Evolutionary conservation across 106 monocot genomes (phyloP), one percentile per base, ranked within the genome.

Genomic region (Dioscorea zingiberensis): DNA sequence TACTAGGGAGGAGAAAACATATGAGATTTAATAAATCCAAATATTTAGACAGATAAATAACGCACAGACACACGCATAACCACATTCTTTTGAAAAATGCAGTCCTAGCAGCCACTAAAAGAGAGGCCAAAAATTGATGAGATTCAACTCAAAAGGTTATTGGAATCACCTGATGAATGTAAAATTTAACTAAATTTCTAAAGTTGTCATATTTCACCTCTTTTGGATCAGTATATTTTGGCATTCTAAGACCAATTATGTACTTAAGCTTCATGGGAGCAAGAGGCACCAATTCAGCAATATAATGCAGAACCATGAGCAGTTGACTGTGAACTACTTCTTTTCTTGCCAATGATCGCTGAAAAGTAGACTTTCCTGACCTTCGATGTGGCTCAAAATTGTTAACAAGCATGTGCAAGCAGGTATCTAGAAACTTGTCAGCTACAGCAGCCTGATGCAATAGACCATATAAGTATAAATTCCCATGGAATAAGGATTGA

Each of bases 351-450:
- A 78, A 79, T 54, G 38, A 49, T 64, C 69, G 21, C 12, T 68
- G 59, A n/a, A 16, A 62, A 3, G 62, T 64, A 44, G 32, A 64
- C 21, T 54, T 44, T 26, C 60, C 28, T 2, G 69, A 18, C 29
- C 66, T 69, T 23, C 26, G 44, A 22, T 85, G 79, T 25, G 84
- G 79, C 32, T 29, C 30, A 57, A 89, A 79, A 54, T 89, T 89
- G 57, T 27, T 62, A 27, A 89, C 85, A 28, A 89, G 79, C 85
- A 89, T 82, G 44, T 85, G 62, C 75, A 89, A 82, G 66, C 89
- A 79, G 24, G 60, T 66, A 24, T 79, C 76, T 9, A 84, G 68
- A 69, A 60, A 89, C 61, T 82, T 79, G 76, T 85, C 85, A 23
- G 88, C 78, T 44, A 82, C 73, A 25, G 74, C 74, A 63, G 89